Evolutionary conservation across 1,284 basidiomycete genomes (phyloP), one percentile per base, ranked within the genome.

Genomic region (Cryptococcus sp.): DNA sequence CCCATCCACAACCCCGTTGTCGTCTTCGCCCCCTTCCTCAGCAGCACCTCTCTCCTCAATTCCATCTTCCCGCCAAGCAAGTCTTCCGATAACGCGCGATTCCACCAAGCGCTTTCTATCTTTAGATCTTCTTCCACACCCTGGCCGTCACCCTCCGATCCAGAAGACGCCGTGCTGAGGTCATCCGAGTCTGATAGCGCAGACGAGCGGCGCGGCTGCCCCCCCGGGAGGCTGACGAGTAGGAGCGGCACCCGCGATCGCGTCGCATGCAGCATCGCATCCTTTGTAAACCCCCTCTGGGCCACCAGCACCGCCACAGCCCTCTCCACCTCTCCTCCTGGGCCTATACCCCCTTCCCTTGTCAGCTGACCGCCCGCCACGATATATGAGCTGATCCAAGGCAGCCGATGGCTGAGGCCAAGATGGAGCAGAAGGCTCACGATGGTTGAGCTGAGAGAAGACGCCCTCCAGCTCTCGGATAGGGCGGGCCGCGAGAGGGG

Each of bases 381-480:
- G 16, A 24, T 9, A 9, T 28, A 38, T 48, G 40, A 48, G 43
- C 21, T 47, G 46, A 36, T 42, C 39, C 4, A 9, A 9, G 23
- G 35, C 16, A 35, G 33, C 23, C 11, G 13, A 12, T 35, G 21
- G 35, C n/a, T n/a, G 24, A n/a, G 16, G 23, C 23, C 11, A 33
- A 20, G 20, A 3, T 23, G 36, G 28, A n/a, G 20, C 13, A 24
- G 4, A 21, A 36, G 7, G 24, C 33, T 38, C 16, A 53, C 54
- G 58, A 23, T 16, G 53, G 20, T 55, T 40, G 39, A 60, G 60
- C 56, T 66, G 58, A 11, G 62, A 81, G 57, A 88, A 75, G 16
- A 91, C 89, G 16, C 91, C 91, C 71, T 95, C 91, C 76, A 95
- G 80, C 75, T 96, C 91, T 42, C 92, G 84, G 1, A 95, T 82